A percentile compares a stretch with the other conserved stretches of the same genome.
Conservation (phyloP, 805 yeast genomes). For the Candida succiphila region DNA sequence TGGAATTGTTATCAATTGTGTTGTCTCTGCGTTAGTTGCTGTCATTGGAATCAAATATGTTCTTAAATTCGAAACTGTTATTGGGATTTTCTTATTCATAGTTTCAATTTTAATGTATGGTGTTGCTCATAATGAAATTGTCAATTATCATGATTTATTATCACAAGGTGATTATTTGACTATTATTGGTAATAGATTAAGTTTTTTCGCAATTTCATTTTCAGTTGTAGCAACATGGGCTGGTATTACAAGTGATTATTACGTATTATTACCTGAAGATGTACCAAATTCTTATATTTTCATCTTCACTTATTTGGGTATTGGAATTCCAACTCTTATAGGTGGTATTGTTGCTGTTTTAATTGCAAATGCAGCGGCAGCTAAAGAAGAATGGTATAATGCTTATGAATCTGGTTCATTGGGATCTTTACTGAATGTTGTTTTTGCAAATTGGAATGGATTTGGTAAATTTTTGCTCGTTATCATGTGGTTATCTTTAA, state of each 20-base stretch:
- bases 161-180: constrained; percentile 30
- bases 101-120: constrained; percentile 63
- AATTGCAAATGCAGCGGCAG: constrained; percentile 57
- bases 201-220: constrained; percentile 64
- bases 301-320: constrained; percentile 53
- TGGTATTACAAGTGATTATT: constrained; percentile 76
- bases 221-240: constrained; percentile 88
- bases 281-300: constrained; percentile 48
- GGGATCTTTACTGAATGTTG: constrained; percentile 60
- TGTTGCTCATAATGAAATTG: constrained; percentile 32
- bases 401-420: constrained; percentile 52
- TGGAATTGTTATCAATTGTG: constrained; percentile 65
- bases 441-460: constrained; percentile 59
- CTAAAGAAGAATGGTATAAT: constrained; percentile 44
- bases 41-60: constrained; percentile 72
- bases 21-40: constrained; percentile 55
- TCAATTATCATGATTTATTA: constrained; percentile 26
- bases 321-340: constrained; percentile 60
- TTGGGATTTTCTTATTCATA: constrained; percentile 60
- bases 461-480: constrained; percentile 71
- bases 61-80: constrained; percentile 52
- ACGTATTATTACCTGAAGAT: constrained; percentile 68
- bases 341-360: constrained; percentile 69
- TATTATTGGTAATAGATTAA: constrained; percentile 56
- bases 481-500: constrained; percentile 59